phyloP scores from a whole-genome alignment of 2,329 filamentous ascomycete species.

The Myriosclerotinia curreyana region DNA sequence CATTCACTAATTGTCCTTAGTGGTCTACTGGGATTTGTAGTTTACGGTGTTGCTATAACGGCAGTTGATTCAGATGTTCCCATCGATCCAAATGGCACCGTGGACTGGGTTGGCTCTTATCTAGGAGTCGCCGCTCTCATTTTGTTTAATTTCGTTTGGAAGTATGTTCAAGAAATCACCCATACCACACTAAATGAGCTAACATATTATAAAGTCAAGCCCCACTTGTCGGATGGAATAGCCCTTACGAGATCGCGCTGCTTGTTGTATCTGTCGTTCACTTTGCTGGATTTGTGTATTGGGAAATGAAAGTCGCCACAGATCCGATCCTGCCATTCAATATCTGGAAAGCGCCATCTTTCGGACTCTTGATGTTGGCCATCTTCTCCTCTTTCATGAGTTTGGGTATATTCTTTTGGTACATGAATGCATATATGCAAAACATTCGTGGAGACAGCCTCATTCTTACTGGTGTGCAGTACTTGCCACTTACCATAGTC shows the following conservation, averaged over 20 bases:
- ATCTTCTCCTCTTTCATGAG: slow-evolving; percentile 30
- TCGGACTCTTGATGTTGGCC: slow-evolving; percentile 25
- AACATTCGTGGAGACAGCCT: slow-evolving; percentile 44
- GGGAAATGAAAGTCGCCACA: slow-evolving; percentile 27
- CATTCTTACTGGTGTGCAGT: slow-evolving; percentile 43
- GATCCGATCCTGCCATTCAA: slow-evolving; percentile 31
- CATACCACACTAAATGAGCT: neutral
- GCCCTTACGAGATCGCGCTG: slow-evolving; percentile 25
- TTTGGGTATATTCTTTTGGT: slow-evolving; percentile 48
- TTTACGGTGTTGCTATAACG: slow-evolving; percentile 13
- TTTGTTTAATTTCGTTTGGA: slow-evolving; percentile 52
- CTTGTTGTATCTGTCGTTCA: slow-evolving; percentile 25
- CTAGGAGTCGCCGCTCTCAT: slow-evolving; percentile 44
- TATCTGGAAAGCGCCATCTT: slow-evolving; percentile 32
- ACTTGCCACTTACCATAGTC: slow-evolving; percentile 45
- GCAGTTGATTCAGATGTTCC: slow-evolving; percentile 14
- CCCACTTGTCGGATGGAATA: slow-evolving; percentile 30
- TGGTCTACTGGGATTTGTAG: slow-evolving; percentile 12
- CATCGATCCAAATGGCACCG: slow-evolving; percentile 39
- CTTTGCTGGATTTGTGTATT: slow-evolving; percentile 26
- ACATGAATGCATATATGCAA: slow-evolving; percentile 47
- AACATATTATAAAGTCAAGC: slow-evolving; percentile 26
- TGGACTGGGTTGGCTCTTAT: slow-evolving; percentile 44
- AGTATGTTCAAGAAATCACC: slow-evolving; percentile 38
- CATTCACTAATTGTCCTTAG: neutral